Conservation (phyloP, 1,284 basidiomycete genomes). For the Ustilago cynodontis region DNA sequence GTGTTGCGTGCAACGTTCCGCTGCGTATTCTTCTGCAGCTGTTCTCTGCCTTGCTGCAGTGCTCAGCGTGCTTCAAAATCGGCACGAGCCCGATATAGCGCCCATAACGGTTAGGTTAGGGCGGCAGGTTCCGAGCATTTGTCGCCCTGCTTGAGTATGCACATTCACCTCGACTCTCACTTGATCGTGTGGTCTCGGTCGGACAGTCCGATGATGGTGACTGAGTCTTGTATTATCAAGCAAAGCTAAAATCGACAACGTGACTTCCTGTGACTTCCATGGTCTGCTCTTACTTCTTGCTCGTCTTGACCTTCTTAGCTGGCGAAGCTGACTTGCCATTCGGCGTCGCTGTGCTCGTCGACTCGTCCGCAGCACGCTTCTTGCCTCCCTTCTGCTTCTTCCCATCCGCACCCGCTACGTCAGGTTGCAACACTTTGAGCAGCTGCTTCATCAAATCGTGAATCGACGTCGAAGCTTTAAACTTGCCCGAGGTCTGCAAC, state of each 20-base stretch:
- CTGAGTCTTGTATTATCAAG: not conserved
- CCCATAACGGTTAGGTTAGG: too few relatives aligned
- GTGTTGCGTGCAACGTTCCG: not conserved
- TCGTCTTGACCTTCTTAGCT: conserved; percentile 50
- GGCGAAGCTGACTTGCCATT: conserved; percentile 20
- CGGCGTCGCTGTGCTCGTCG: not conserved
- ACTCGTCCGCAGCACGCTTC: conserved; percentile 41
- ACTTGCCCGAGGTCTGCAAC: conserved; percentile 42
- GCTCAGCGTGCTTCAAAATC: not conserved
- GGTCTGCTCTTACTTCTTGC: conserved; percentile 25
- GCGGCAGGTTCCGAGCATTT: too few relatives aligned
- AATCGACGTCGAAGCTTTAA: conserved; percentile 70
- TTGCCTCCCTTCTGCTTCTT: conserved; percentile 14
- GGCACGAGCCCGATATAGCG: not conserved
- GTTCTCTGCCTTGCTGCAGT: not conserved
- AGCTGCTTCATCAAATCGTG: conserved; percentile 74
- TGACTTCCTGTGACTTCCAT: too few relatives aligned
- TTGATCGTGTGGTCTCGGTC: too few relatives aligned
- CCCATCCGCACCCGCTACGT: conserved; percentile 14
- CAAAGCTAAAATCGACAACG: not conserved
- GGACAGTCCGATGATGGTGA: not conserved
- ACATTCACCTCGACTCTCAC: not conserved
- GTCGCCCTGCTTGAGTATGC: too few relatives aligned
- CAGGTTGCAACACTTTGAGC: conserved; percentile 58
- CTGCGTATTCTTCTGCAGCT: conserved; percentile 1